Evolutionary conservation across 345 rosid species (phyloP), one percentile per base, ranked within the genome.

Genomic region (Rhodamnia argentea): DNA sequence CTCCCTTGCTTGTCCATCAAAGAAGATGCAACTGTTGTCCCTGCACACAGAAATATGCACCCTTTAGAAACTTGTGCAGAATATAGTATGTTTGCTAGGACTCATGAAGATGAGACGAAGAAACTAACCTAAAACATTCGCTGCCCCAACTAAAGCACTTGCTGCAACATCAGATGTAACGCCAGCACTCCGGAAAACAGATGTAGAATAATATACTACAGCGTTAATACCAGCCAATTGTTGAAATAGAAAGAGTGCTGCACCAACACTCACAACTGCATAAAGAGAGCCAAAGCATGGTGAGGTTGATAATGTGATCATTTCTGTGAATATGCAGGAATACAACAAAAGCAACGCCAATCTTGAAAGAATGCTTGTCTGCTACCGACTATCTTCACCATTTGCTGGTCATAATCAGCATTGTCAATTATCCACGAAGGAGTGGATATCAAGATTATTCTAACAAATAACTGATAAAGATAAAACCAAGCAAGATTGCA

Each of bases 221-320:
- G 98, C 99, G 82, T 98, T 98, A 91, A 98, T 98, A 82, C 99
- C 99, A 14, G 99, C 99, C 90, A 98, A 88, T 90, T 96, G 99
- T 90, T 98, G 99, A 94, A 96, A 95, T 86, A 98, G 90, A 96
- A 96, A 97, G 86, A 97, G 98, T 89, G 99, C 98, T 16, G 96
- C 96, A 82, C 99, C 99, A 47, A 96, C 98, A 89, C 98, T 98
- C 52, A 98, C 99, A 89, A 98, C 99, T 96, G 94, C 92, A 92
- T 84, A 86, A 90, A 85, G 84, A 64, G 44, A 64, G 78, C 44
- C 42, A 64, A 32, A 44, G 51, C 81, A 60, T 59, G 22, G 78
- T 60, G 44, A 84, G 85, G 13, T 47, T 18, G 57, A 64, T 57
- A 24, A 83, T 53, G 16, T n/a, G 47, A 27, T 29, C 56, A 44